Evolutionary conservation across 208 protist species (phyloP).

Genomic region (Crithidia thermophila): DNA sequence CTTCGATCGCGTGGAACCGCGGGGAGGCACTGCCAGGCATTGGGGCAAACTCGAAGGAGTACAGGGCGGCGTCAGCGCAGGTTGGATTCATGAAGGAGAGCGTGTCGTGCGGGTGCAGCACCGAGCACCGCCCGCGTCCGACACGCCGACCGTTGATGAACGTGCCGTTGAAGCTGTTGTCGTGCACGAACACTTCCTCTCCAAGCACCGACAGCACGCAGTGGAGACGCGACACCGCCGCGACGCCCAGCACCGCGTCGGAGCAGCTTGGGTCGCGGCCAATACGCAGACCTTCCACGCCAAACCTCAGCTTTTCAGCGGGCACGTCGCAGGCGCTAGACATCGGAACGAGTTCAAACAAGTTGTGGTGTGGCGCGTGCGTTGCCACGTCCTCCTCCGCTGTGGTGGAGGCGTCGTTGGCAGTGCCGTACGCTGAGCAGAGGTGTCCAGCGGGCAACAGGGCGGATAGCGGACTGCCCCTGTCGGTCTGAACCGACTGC

Average conservation of each 20-base stretch:
- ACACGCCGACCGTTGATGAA: conserved; percentile 66
- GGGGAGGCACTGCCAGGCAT: conserved; percentile 7
- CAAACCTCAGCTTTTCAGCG: conserved; percentile 27
- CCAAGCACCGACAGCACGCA: conserved; percentile 56
- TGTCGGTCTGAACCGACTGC: conserved; percentile 9
- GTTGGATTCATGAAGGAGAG: conserved; percentile 65
- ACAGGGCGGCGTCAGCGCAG: conserved; percentile 38
- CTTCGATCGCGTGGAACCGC: conserved; percentile 7
- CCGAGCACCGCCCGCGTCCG: conserved; percentile 35
- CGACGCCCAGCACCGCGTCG: conserved; percentile 33
- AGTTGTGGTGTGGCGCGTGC: background rate
- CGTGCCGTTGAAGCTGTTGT: conserved; percentile 79
- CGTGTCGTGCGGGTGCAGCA: conserved; percentile 46
- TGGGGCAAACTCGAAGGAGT: conserved; percentile 33
- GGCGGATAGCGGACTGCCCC: conserved; percentile 3
- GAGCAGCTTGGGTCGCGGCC: conserved; percentile 50
- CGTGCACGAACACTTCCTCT: conserved; percentile 62
- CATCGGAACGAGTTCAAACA: conserved; percentile 21
- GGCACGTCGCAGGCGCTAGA: background rate
- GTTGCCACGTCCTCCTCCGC: background rate
- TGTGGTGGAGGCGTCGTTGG: background rate
- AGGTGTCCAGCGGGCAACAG: background rate
- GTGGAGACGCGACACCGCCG: conserved; percentile 50
- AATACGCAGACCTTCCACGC: conserved; percentile 44
- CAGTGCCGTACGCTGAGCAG: background rate